A percentile compares a stretch with the other conserved stretches of the same genome.
phyloP scores from a whole-genome alignment of 192 early-diverging fungal genomes.

The Mortierella antarctica region DNA sequence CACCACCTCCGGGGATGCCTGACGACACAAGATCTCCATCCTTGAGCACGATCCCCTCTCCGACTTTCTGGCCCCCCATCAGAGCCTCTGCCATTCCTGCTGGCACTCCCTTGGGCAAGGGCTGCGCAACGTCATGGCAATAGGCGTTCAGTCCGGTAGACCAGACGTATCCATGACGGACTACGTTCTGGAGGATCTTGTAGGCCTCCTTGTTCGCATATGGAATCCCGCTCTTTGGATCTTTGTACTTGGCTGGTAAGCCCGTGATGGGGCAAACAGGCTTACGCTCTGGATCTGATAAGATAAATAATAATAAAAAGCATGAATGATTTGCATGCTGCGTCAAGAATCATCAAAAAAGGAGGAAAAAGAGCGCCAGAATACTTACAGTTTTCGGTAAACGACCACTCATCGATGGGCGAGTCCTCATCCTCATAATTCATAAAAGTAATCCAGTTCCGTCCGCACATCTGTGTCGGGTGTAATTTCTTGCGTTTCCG shows the following conservation, averaged over 20 bases:
- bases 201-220: slow-evolving; percentile 73
- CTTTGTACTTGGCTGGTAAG: slow-evolving; percentile 66
- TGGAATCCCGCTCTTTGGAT: slow-evolving; percentile 67
- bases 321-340: no score
- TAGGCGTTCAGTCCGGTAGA: slow-evolving; percentile 55
- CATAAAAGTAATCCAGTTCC: slow-evolving; percentile 60
- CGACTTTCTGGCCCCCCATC: slow-evolving; percentile 47
- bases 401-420: slow-evolving; percentile 36
- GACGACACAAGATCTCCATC: slow-evolving; percentile 45
- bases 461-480: slow-evolving; percentile 55
- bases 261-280: slow-evolving; percentile 71
- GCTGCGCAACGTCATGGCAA: slow-evolving; percentile 50
- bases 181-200: slow-evolving; percentile 56
- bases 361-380: not conserved
- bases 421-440: slow-evolving; percentile 37
- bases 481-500: slow-evolving; percentile 41
- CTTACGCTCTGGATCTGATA: slow-evolving; percentile 44
- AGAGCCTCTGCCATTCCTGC: slow-evolving; percentile 48
- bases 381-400: slow-evolving; percentile 35
- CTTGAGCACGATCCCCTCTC: slow-evolving; percentile 44
- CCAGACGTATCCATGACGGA: slow-evolving; percentile 67
- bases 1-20: slow-evolving; percentile 38
- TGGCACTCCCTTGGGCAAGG: slow-evolving; percentile 39
- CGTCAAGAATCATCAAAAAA: no score
- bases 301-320: not conserved